Evolutionary conservation across 805 yeast genomes (phyloP), one percentile per base, ranked within the genome.

Genomic region (Wickerhamomyces ciferrii): DNA sequence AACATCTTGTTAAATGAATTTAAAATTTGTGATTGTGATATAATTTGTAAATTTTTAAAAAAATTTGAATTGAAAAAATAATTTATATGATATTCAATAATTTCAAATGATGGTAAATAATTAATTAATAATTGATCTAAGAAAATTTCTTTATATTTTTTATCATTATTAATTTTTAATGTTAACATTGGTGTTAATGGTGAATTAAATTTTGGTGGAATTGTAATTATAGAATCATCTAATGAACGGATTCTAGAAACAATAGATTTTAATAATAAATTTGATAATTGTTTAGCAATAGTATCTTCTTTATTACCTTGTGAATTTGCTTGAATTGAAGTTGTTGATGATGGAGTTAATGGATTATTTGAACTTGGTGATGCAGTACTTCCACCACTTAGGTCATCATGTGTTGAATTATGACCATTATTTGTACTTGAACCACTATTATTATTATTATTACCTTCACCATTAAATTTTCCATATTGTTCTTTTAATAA

Each of bases 1-100:
- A 53, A 53, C 38, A 53, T 27, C 9, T 49, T 43, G 17, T 47
- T 34, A 43, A 52, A 53, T 2, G 49, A 20, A 0, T 31, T 43
- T 27, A 48, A 5, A 2, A 47, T 36, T 25, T 45, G 18, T 5
- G 23, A 2, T 25, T 47, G 45, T 17, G 44, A 44, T 9, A 52
- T 37, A n/a, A 53, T 43, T 15, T 53, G 53, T 43, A 53, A 43
- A 24, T 49, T 49, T 17, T 32, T 41, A 38, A 47, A 49, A 36
- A 45, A 53, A 43, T 47, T 52, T 18, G 55, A 43, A 2, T 20
- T 24, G 46, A 53, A 53, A 42, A 42, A 53, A 38, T 48, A 44
- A 11, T 37, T 20, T 19, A 53, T n/a, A 32, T 53, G 50, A 14
- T 38, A 32, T 35, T 50, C 52, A 46, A 53, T 44, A 8, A 39